Evolutionary conservation across 163 green algal genomes (phyloP), one percentile per base, ranked within the genome.

Genomic region (Scenedesmus sp.): DNA sequence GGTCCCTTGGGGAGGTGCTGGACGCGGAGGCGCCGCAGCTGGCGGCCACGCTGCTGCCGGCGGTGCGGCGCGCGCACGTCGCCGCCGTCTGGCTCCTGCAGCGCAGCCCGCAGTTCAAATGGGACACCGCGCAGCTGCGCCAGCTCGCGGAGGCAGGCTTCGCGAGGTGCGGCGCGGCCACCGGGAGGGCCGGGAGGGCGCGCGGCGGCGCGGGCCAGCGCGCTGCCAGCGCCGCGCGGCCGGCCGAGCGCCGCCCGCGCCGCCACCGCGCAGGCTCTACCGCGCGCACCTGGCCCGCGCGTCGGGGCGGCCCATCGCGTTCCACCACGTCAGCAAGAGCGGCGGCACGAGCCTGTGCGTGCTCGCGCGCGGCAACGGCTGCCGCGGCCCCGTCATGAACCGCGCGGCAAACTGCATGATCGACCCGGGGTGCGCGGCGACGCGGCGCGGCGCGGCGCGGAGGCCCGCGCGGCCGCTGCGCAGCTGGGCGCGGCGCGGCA

Each of bases 311-410:
- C 69, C 69, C 24, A 77, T 67, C 48, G 66, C 36, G 34, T 77
- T 57, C 36, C 69, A 77, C 39, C 69, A 77, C 54, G 66, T 77
- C 69, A 77, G 69, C 69, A 77, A 77, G 54, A 67, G 54, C 26
- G 69, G 69, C 10, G 69, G 69, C 54, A 77, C 69, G 53, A 77
- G 54, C 54, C n/a, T 77, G 50, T 77, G 69, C 36, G 28, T 67
- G 54, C 58, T 77, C 31, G 69, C 69, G 2, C 11, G 29, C 9
- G 50, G 11, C 36, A 77, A 77, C 36, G 69, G 33, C n/a, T 77
- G 69, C 69, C 47, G 45, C 9, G 69, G 69, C 5, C 69, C 69
- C n/a, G 4, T 51, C 18, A 77, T 77, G 69, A 77, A 26, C 33
- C 54, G 29, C 20, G 24, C 20, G 13, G 36, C 34, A 3, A 77